Evolutionary conservation across 208 protist genomes (phyloP), one percentile per base, ranked within the genome.

Genomic region (Wallacemonas rigidus): DNA sequence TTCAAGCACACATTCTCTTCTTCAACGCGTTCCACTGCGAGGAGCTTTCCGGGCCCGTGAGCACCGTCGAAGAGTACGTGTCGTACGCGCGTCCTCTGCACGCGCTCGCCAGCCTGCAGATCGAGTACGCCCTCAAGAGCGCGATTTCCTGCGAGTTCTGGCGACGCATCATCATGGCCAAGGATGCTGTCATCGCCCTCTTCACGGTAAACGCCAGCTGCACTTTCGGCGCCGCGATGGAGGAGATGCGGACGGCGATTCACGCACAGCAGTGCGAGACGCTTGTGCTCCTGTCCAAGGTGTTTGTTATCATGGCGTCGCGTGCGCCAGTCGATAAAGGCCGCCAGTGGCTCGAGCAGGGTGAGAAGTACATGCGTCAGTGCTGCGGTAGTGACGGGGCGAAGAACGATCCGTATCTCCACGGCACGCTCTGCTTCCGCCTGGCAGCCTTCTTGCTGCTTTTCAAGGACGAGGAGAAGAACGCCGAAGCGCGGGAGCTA

Each of bases 281-380:
- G 6, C 77, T 96, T 41, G 72, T 85, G 68, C 73, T 93, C 67
- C 72, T 96, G 35, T 84, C 85, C 36, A 86, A 85, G 68, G 77
- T 92, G 4, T 93, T 92, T 69, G 84, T 96, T 41, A 87, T 93
- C 53, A 96, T 96, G 89, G 91, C 91, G 17, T 82, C 88, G 58
- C 85, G 91, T 2, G 80, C 88, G 2, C 91, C 91, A 12, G 77
- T 87, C 74, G 85, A 88, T 39, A 81, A 94, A 67, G 76, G 63
- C 14, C 77, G 75, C 14, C 79, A 80, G 9, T 85, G 86, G 79
- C 83, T 96, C 38, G 81, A 92, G 76, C 80, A 92, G 81, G 87
- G 85, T 35, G 89, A 96, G 81, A 85, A 88, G 67, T 93, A 83
- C 67, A 69, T 93, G 57, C 86, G 82, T 43, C 87, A 96, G 81